Base-by-base conservation (phyloP, 1,139 yeast species). In the Meyerozyma sp. region DNA sequence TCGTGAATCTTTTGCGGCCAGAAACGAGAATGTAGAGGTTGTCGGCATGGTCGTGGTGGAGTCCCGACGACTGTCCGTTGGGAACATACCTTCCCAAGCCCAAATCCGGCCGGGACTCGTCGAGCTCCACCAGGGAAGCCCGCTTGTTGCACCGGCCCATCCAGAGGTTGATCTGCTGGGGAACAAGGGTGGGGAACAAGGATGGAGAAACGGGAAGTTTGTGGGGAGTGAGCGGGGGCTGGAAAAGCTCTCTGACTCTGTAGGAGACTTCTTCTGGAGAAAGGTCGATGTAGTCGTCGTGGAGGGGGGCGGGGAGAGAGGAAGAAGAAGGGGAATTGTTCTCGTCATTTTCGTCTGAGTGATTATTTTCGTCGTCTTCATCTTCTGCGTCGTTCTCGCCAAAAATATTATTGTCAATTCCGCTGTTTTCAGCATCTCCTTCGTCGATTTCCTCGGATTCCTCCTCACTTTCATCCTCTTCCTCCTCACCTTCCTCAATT, bases 41-140 rank as follows among this genome's bases (percentile, higher is more conserved):
- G 56, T 84, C 90, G 1, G 91, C 86, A 59, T 84, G 90, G 56
- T 84, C 93, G 57, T 84, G 93, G 53, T 84, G 93, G n/a, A 84
- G 62, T 0, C 93, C 93, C 0, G 90, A 81, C 0, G 89, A 82
- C 0, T 81, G 68, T 1, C 84, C 85, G 1, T 60, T 61, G 1
- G 85, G 81, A 2, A 81, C 59, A 20, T 63, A 64, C 49, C 76
- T 74, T 0, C 84, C 86, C 2, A 81, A 52, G 0, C 78, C 78
- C 16, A 63, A 58, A 30, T 66, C 63, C 1, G 53, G 41, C 8
- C 57, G 11, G 21, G 29, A 13, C 20, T 14, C 5, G 11, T 18
- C 11, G 16, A 41, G 36, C 5, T 25, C 32, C 8, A 18, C 2
- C 18, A 20, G 10, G 20, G 10, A 48, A 9, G 32, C 39, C 16